Evolutionary conservation across 345 rosid species (phyloP), one percentile per base, ranked within the genome.

Genomic region (Rhizophora mangle): DNA sequence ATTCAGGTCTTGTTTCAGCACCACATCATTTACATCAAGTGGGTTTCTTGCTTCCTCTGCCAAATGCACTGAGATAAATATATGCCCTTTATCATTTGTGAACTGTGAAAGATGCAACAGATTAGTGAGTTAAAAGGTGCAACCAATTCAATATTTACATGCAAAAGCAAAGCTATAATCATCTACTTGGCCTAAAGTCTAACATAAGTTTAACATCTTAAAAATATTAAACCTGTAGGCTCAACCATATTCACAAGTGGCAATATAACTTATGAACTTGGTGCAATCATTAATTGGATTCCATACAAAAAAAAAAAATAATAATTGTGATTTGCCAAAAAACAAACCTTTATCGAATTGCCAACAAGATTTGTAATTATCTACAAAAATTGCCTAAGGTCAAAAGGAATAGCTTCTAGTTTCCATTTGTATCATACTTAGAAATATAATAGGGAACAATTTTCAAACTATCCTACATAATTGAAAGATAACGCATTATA

Each of bases 51-150:
- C 89, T 79, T 91, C 95, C 60, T 84, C 89, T 8, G 83, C 86
- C 64, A 89, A 83, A 79, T 91, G 96, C 68, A 94, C 90, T 7
- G 97, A 81, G 78, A 94, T 90, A 76, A 91, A 83, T 76, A 94
- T 83, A 81, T 94, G 98, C 59, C 97, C 96, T 65, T 76, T 87
- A 22, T 85, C 88, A 32, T 72, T 82, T 49, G 96, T 94, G 80
- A 94, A 94, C 98, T 94, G 88, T 82, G 18, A 60, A 73, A 24
- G 54, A 66, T 60, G 52, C 16, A 34, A 64, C 37, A 72, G 66
- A 52, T 78, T 77, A 73, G 60, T 31, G 49, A 60, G 37, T 20
- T 53, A 59, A 43, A 29, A 46, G 47, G 31, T 32, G 29, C 20
- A 56, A 65, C 56, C 37, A 32, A 37, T 5, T 29, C 19, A 65